Percentiles rank a stretch among this genome's conserved stretches.
Conservation (phyloP, 202 grass and related monocot species). For the Elaeis oleifera region DNA sequence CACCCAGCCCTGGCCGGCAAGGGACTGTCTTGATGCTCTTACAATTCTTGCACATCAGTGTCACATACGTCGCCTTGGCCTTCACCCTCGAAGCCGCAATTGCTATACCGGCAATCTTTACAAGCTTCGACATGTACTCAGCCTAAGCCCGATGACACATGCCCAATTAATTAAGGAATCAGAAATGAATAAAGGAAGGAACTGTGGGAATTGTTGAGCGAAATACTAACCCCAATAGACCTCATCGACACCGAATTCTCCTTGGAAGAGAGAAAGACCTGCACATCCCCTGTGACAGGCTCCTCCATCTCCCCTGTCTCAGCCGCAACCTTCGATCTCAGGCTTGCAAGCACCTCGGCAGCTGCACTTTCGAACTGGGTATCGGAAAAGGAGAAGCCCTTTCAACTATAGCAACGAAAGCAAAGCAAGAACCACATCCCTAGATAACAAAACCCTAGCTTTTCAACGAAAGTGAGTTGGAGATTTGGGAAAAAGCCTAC, state of each 20-base stretch:
- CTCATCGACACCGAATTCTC: conserved; percentile 89
- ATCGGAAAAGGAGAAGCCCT: background rate
- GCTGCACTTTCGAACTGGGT: conserved; percentile 69
- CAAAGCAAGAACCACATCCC: background rate
- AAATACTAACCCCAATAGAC: conserved; percentile 56
- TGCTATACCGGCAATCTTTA: conserved; percentile 79
- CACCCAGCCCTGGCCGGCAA: conserved; percentile 83
- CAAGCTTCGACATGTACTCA: conserved; percentile 84
- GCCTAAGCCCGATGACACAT: conserved; percentile 27
- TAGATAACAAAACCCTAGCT: background rate
- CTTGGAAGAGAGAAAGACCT: conserved; percentile 87
- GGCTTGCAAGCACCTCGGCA: conserved; percentile 64
- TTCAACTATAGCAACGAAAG: background rate
- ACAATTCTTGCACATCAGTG: conserved; percentile 90
- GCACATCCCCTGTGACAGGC: conserved; percentile 59
- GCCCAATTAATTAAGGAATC: background rate
- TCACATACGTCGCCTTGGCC: conserved; percentile 93
- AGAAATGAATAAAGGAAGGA: background rate
- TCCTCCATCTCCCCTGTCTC: conserved; percentile 97
- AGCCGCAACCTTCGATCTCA: conserved; percentile 67
- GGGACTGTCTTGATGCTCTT: conserved; percentile 53
- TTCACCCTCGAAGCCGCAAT: conserved; percentile 94
- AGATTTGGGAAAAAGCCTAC: conserved; percentile 13
- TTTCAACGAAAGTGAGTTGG: background rate
- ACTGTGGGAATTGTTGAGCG: background rate